Percentiles rank a stretch among this genome's conserved stretches.
Conservation (phyloP, 371 early-diverging fungal genomes). For the Fennellomyces sp. region DNA sequence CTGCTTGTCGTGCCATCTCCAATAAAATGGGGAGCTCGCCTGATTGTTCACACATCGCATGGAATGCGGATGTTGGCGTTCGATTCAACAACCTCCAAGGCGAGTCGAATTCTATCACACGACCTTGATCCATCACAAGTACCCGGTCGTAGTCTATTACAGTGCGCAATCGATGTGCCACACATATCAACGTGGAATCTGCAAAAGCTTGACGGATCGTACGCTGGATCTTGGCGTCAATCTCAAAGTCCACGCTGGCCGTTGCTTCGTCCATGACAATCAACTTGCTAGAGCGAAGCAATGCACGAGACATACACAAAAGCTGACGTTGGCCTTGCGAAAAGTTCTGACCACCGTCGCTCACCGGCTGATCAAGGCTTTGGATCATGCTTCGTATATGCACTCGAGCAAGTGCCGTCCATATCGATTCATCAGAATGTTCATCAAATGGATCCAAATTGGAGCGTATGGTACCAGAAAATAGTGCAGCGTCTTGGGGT, state of each 20-base stretch:
- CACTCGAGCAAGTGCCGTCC: conserved; percentile 66
- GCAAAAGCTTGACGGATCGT: conserved; percentile 63
- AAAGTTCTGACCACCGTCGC: conserved; percentile 65
- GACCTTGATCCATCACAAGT: conserved; percentile 76
- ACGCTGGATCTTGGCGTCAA: conserved; percentile 54
- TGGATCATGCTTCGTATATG: conserved; percentile 32
- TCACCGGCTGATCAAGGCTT: conserved; percentile 44
- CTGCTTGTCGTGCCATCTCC: background rate
- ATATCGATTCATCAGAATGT: conserved; percentile 66
- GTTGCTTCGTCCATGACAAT: conserved; percentile 62
- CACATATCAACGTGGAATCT: conserved; percentile 46
- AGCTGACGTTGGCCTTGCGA: conserved; percentile 82
- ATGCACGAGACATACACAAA: conserved; percentile 72
- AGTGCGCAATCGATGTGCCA: conserved; percentile 68
- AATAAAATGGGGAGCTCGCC: background rate
- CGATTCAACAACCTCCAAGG: background rate
- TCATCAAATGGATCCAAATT: conserved; percentile 77
- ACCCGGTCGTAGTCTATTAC: conserved; percentile 79
- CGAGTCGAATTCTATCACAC: conserved; percentile 67
- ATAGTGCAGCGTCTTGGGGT: conserved; percentile 88
- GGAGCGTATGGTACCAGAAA: conserved; percentile 69
- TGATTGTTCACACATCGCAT: conserved; percentile 11
- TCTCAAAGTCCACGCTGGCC: conserved; percentile 64
- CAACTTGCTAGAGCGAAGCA: conserved; percentile 55
- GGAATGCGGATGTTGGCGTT: background rate